Base-by-base conservation (phyloP, 495 filamentous ascomycete species). In the Aspergillus coremiiformis region DNA sequence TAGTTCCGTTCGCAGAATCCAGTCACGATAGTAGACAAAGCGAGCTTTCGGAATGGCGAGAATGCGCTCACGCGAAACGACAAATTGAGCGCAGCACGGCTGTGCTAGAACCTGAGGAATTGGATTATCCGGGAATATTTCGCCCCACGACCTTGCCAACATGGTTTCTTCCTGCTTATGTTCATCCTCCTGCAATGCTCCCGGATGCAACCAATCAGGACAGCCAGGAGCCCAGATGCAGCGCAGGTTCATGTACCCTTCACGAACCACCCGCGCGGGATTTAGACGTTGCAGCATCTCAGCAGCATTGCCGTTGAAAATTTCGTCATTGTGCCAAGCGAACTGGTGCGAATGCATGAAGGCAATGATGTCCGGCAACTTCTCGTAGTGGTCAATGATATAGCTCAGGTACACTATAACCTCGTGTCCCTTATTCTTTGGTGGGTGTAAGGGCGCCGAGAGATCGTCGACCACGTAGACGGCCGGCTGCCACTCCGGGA, bases 371-470 rank as follows among this genome's bases (percentile, higher is more conserved):
- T 89, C 86, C 6, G 84, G 79, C 4, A 89, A 69, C 4, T 73
- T 51, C 49, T 87, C 77, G 67, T 89, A 90, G 64, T 83, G 77
- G 59, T 89, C 83, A 61, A 86, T 79, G 54, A 89, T 77, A 57
- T 83, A 89, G 44, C 77, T 83, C 47, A 87, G 69, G 60, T 90
- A 90, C 8, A 84, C 73, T 74, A 89, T 83, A 12, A 83, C 86
- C 62, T 91, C 86, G 56, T 89, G 80, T 10, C 86, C 87, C 64
- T 89, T 89, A 57, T 87, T 87, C 55, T 78, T 76, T 0, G 83
- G 84, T 2, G 84, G 80, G 60, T 86, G 84, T 4, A 82, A 68
- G 7, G 71, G 70, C 1, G 84, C 83, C 0, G 58, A 66, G 11
- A 78, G 75, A 55, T 85, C 79, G 54, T 89, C 78, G 44, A 76